Evolutionary conservation across 2,329 filamentous ascomycete species (phyloP), one percentile per base, ranked within the genome.

Genomic region (Trichoderma sp.): DNA sequence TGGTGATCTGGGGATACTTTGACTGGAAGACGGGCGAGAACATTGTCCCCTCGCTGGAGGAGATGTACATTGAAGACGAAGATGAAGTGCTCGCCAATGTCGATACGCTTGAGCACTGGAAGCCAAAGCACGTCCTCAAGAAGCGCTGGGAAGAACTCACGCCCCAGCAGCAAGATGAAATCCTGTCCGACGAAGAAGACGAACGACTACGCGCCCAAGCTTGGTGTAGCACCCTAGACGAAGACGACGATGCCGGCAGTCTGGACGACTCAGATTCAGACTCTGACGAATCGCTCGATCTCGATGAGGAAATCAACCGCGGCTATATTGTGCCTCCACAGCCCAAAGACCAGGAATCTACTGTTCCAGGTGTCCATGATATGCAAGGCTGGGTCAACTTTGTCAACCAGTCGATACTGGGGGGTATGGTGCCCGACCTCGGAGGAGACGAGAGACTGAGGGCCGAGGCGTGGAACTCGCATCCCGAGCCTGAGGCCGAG

Each of bases 1-100:
- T 92, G 85, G 83, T 90, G 75, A 73, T 88, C 18, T 93, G 88
- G 84, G 92, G 92, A 1, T 87, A 87, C 77, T 81, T 91, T 32
- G 84, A 92, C 79, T 84, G 83, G 66, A 63, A 78, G 5, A 88
- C 84, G 1, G 84, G 87, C 63, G 78, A 82, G 73, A 86, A 89
- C 77, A 76, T 88, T 6, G 83, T 85, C 0, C 86, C 88, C 2
- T 83, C 80, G 11, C 79, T 83, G 64, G 83, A 86, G 63, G 84
- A 89, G 76, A 82, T 86, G 74, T 86, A 87, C 76, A 83, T 89
- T 76, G 82, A 80, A 12, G 85, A 88, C 75, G 82, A 84, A 60
- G 85, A 86, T 32, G 72, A 76, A 43, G 76, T 76, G 30, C 75
- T 82, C 26, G 73, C 70, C 7, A 74, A 79, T 58, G 75, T 80